Conservation (phyloP, 2,329 filamentous ascomycete genomes). For the Fusarium poae region DNA sequence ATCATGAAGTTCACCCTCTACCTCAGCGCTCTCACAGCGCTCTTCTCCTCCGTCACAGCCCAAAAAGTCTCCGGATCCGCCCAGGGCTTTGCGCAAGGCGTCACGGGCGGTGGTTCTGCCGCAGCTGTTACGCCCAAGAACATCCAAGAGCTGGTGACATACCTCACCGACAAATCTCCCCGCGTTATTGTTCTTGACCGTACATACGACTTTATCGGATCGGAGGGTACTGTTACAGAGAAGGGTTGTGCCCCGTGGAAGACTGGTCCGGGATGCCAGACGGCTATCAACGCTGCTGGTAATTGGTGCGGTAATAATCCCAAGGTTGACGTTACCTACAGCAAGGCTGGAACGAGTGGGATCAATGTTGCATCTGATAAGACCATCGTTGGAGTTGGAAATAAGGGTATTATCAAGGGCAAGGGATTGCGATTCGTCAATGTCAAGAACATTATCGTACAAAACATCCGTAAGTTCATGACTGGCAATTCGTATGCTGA, state of each 20-base stretch:
- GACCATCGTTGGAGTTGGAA: conserved; percentile 56
- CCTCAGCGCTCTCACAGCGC: neutral
- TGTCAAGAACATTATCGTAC: conserved; percentile 54
- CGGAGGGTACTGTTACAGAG: conserved; percentile 42
- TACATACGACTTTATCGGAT: conserved; percentile 48
- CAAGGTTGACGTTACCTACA: conserved; percentile 13
- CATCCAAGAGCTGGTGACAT: conserved; percentile 30
- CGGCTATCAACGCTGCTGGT: conserved; percentile 45
- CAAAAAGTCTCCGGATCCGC: conserved; percentile 22
- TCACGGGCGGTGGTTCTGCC: conserved; percentile 32
- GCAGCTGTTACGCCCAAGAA: conserved; percentile 27
- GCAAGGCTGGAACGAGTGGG: conserved; percentile 16
- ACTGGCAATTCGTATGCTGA: neutral
- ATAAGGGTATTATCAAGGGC: conserved; percentile 56
- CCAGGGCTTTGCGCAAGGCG: conserved; percentile 31
- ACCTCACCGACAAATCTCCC: conserved; percentile 43
- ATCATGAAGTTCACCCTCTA: conserved; percentile 12
- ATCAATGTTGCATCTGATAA: conserved; percentile 56
- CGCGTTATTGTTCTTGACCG: conserved; percentile 55
- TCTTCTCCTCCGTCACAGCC: neutral
- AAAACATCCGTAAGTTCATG: conserved; percentile 29
- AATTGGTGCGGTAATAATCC: conserved; percentile 25
- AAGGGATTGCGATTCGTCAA: conserved; percentile 55
- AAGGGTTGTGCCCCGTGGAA: conserved; percentile 42
- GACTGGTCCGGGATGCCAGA: conserved; percentile 36